Evolutionary conservation across 192 early-diverging fungal species (phyloP).

Genomic region (Coemansia asiatica): DNA sequence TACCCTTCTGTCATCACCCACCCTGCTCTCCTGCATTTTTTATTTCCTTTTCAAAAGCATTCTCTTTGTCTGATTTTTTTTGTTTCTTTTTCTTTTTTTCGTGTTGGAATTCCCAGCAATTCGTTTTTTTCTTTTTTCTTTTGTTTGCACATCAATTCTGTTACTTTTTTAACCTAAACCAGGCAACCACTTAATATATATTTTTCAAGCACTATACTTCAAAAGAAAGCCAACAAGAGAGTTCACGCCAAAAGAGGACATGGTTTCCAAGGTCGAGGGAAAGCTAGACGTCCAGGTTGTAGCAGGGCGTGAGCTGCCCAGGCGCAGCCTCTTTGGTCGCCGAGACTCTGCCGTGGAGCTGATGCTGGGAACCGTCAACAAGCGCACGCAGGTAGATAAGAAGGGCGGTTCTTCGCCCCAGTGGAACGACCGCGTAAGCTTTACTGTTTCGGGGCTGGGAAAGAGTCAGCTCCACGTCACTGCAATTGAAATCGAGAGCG

Average conservation of each 20-base stretch:
- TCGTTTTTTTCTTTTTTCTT: slow-evolving; percentile 12
- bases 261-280: slow-evolving; percentile 24
- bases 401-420: slow-evolving; percentile 52
- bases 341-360: slow-evolving; percentile 50
- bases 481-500: slow-evolving; percentile 44
- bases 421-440: slow-evolving; percentile 52
- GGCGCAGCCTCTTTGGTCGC: slow-evolving; percentile 44
- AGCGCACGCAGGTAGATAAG: slow-evolving; percentile 52
- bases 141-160: slow-evolving; percentile 6
- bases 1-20: too few relatives aligned
- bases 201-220: slow-evolving; percentile 5
- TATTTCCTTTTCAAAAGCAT: slow-evolving; percentile 10
- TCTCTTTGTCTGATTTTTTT: slow-evolving; percentile 4
- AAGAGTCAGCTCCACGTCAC: slow-evolving; percentile 42
- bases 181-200: background rate
- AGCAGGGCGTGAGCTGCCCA: slow-evolving; percentile 48
- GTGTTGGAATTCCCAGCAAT: background rate
- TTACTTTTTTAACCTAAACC: slow-evolving; percentile 9
- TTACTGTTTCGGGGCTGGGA: slow-evolving; percentile 40
- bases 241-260: background rate
- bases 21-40: background rate
- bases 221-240: background rate
- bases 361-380: slow-evolving; percentile 39
- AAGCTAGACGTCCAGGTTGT: slow-evolving; percentile 50
- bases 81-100: slow-evolving; percentile 6